Evolutionary conservation across 2,329 filamentous ascomycete species (phyloP), one percentile per base, ranked within the genome.

Genomic region (Ceratocystis papillata): DNA sequence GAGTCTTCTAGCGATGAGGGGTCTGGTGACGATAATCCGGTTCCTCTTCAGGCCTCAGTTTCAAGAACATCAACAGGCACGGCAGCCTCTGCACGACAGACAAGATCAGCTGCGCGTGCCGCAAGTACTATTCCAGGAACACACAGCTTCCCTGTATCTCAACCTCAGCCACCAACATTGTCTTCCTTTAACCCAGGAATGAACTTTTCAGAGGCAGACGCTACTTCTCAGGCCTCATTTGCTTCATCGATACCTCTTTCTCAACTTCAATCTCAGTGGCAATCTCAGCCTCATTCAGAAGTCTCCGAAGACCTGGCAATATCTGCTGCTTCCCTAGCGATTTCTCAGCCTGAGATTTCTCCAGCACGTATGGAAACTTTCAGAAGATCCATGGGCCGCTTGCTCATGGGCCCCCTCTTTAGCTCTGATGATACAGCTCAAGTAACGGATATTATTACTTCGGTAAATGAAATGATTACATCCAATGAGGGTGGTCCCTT

Each of bases 331-430:
- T 74, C 72, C 44, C 75, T 79, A 33, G 76, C 73, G 64, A 78
- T 78, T n/a, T 74, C 77, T 59, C 70, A 76, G 68, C 68, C 71
- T 0, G 78, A 82, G 0, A 85, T 91, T 72, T 78, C 81, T 1
- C 71, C 82, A 0, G 79, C 81, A 50, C 83, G 94, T 50, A 77
- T 96, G 30, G 78, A 82, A 5, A 77, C 84, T 1, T 99, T 99
- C 85, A 86, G 90, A 65, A 83, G 84, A 10, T 84, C 88, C 1
- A 80, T 99, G 2, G 94, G 94, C 28, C 88, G 90, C 71, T 80
- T 99, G 65, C 87, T 96, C 72, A 87, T 87, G 71, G 87, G 88
- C 0, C 81, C 84, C 12, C 76, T 99, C n/a, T 99, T 99, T 73
- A 65, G 63, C 44, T 84, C 87, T 41, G 89, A 95, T 68, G 94